These are phyloP conservation scores for Nicotiana tomentosiformis DNA, from an alignment of 257 asterid species.

Conservation along the genomic window DNA sequence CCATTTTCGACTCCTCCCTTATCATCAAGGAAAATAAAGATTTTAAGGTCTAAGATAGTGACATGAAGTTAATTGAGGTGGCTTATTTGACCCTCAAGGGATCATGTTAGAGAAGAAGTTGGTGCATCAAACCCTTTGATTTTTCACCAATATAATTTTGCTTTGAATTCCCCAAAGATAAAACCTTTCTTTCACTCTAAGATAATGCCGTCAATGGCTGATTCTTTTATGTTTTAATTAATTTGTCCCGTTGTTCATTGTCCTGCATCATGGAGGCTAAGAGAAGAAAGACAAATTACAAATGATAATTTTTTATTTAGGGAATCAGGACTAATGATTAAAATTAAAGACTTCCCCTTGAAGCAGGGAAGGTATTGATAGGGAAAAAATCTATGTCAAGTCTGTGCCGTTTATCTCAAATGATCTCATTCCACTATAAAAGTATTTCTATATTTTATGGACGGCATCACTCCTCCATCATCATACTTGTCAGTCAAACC, in stretches of 20 bases:
- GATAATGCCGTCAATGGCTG: not conserved
- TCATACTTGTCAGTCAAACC: too few species aligned
- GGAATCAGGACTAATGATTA: not conserved
- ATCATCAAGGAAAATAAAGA: not conserved
- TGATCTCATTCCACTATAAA: too few species aligned
- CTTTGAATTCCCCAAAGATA: constrained; percentile 10
- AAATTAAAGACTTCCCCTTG: not conserved
- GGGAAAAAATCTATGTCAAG: not conserved
- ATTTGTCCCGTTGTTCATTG: constrained; percentile 12
- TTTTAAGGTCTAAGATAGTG: not conserved
- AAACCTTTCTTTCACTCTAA: constrained; percentile 8
- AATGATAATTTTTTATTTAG: not conserved
- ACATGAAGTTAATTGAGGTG: not conserved
- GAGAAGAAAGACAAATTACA: not conserved
- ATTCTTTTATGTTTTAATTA: not conserved
- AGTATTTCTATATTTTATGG: too few species aligned
- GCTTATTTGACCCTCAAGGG: constrained; percentile 26
- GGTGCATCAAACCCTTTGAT: constrained; percentile 63
- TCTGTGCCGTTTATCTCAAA: too few species aligned
- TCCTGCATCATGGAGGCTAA: not conserved
- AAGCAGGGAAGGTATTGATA: not conserved
- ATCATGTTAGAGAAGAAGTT: constrained; percentile 48
- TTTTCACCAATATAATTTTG: constrained; percentile 14
- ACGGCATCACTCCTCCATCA: too few species aligned
- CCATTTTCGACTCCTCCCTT: not conserved